Conservation (phyloP, 2,329 filamentous ascomycete genomes). For the Nothophoma quercina region DNA sequence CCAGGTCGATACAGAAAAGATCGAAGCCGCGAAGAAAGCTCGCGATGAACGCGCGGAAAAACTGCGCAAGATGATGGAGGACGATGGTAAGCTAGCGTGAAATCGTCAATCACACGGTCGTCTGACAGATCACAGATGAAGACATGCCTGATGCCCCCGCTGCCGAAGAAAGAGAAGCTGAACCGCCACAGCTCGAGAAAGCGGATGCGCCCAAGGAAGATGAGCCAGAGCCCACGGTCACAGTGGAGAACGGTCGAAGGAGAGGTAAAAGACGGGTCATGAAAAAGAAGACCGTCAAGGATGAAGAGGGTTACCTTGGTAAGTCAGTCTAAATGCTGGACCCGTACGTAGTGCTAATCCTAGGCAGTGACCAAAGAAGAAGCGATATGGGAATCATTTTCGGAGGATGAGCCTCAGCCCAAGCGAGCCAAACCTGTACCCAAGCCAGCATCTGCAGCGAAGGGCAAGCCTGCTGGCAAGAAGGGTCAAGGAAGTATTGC, state of each 20-base stretch:
- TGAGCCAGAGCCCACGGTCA: constrained; percentile 51
- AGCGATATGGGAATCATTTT: constrained; percentile 88
- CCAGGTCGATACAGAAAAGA: constrained; percentile 43
- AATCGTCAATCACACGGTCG: background rate
- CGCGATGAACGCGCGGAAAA: constrained; percentile 71
- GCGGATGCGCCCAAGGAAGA: constrained; percentile 26
- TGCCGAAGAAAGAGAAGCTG: constrained; percentile 50
- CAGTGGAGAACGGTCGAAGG: constrained; percentile 69
- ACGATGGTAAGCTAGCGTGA: constrained; percentile 57
- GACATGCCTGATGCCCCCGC: constrained; percentile 64
- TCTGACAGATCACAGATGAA: constrained; percentile 54
- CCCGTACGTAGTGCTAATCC: constrained; percentile 18
- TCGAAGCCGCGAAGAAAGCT: constrained; percentile 48
- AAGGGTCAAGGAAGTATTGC: constrained; percentile 81
- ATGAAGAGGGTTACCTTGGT: constrained; percentile 91
- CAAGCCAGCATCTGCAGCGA: constrained; percentile 54
- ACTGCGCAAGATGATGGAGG: constrained; percentile 79
- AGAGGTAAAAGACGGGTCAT: constrained; percentile 81
- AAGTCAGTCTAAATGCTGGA: constrained; percentile 45
- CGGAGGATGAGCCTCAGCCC: constrained; percentile 78
- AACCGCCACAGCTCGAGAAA: constrained; percentile 34
- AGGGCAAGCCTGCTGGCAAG: constrained; percentile 59
- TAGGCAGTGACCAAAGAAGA: constrained; percentile 84
- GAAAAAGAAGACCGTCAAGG: constrained; percentile 86
- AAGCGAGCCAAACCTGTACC: constrained; percentile 62